Conservation (phyloP, 2,329 filamentous ascomycete species). For the Thielaviopsis euricoi region DNA sequence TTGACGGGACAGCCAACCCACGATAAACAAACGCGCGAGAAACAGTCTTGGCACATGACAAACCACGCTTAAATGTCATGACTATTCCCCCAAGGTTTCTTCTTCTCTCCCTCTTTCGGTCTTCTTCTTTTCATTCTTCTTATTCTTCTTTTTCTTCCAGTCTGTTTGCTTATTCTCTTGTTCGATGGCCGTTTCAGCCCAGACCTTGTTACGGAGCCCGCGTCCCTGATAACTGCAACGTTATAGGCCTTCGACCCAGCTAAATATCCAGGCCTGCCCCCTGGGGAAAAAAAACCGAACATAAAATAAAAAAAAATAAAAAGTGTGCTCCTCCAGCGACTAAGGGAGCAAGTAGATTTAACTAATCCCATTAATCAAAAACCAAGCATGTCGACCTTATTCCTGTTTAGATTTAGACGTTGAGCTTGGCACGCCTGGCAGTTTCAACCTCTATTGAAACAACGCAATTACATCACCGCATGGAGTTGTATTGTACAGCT, state of each 20-base stretch:
- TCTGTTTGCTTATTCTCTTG: neutral
- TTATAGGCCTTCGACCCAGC: no score
- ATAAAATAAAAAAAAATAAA: no score
- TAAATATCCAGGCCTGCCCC: no score
- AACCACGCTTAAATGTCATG: no score
- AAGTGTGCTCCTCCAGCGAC: no score
- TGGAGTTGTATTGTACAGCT: neutral
- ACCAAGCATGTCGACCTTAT: neutral
- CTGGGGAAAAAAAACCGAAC: no score
- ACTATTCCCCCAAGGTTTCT: neutral
- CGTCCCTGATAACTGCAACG: neutral
- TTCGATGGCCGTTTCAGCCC: conserved; percentile 1
- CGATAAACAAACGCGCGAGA: no score
- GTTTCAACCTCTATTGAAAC: neutral
- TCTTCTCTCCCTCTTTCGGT: neutral
- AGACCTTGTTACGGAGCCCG: neutral
- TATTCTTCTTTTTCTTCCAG: neutral
- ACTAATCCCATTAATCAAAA: neutral
- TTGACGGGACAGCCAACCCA: no score
- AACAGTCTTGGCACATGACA: no score
- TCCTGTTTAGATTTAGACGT: neutral
- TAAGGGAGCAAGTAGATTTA: no score
- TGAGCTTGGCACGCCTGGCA: neutral
- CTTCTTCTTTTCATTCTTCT: no score
- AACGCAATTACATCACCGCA: neutral